These are phyloP conservation scores for Epichloe brachyelytri DNA, from an alignment of 2,329 filamentous ascomycete genomes.

Conservation along the genomic window DNA sequence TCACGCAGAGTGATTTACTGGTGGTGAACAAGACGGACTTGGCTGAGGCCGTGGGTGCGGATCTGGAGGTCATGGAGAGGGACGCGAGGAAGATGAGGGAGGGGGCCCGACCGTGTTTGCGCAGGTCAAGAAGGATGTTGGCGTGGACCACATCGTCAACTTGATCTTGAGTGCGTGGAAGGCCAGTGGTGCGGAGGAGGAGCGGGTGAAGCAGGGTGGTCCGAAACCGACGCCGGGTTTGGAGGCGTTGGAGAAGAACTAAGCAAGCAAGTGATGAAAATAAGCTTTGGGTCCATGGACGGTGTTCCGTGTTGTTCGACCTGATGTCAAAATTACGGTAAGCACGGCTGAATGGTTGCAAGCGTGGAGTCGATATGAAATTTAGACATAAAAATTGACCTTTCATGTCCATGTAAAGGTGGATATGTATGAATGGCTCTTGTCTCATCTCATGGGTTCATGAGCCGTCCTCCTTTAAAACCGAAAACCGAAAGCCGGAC, in stretches of 20 bases:
- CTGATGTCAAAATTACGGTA: no score
- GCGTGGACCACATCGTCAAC: slow-evolving; percentile 74
- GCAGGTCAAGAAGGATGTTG: slow-evolving; percentile 87
- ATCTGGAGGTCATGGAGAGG: slow-evolving; percentile 84
- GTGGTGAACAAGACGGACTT: slow-evolving; percentile 97
- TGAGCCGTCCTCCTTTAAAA: no score
- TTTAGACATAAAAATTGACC: no score
- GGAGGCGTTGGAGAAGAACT: slow-evolving; percentile 26
- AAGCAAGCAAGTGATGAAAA: background rate
- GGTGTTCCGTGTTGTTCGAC: no score
- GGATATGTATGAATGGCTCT: no score
- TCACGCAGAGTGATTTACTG: slow-evolving; percentile 88
- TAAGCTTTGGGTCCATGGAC: no score
- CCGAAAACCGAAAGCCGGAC: no score
- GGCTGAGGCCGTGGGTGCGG: slow-evolving; percentile 79
- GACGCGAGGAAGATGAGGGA: slow-evolving; percentile 92
- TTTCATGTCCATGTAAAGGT: no score
- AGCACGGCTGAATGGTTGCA: no score
- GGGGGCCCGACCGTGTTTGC: slow-evolving; percentile 89
- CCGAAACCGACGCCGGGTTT: slow-evolving; percentile 44
- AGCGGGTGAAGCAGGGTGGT: slow-evolving; percentile 39
- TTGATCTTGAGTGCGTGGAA: slow-evolving; percentile 88
- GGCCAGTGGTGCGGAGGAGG: slow-evolving; percentile 65
- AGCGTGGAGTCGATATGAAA: no score
- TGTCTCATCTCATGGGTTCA: no score